Percentiles rank a stretch among this genome's conserved stretches.
These are phyloP conservation scores for Chalara sp. DNA, from an alignment of 2,329 filamentous ascomycete genomes.

Conservation along the genomic window DNA sequence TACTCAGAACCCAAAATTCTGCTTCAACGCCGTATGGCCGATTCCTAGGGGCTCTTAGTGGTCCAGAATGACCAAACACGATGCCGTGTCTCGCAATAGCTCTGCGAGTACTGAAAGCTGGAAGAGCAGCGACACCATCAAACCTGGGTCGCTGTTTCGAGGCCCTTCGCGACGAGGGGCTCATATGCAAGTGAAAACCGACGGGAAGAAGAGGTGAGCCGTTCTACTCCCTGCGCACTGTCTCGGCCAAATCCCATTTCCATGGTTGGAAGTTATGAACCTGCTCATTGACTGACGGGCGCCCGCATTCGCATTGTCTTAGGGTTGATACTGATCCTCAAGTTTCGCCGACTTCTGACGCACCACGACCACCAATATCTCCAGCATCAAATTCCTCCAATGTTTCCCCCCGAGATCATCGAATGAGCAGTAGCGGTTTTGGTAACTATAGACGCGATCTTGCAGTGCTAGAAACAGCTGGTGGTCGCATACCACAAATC, in stretches of 20 bases:
- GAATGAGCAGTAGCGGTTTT: slow-evolving; percentile 48
- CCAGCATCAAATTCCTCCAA: slow-evolving; percentile 22
- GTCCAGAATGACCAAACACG: slow-evolving; percentile 59
- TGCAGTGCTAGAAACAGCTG: slow-evolving; percentile 57
- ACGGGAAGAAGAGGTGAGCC: slow-evolving; percentile 36
- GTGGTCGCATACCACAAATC: slow-evolving; percentile 49
- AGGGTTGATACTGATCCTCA: slow-evolving; percentile 26
- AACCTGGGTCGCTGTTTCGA: slow-evolving; percentile 29
- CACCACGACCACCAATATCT: slow-evolving; percentile 18
- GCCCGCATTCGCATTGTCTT: slow-evolving; percentile 23
- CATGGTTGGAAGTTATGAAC: slow-evolving; percentile 16
- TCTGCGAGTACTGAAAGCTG: slow-evolving; percentile 60
- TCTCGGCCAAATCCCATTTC: background rate
- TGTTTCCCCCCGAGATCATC: slow-evolving; percentile 27
- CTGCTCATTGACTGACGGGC: slow-evolving; percentile 28
- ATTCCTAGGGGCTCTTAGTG: slow-evolving; percentile 18
- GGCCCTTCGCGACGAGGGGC: slow-evolving; percentile 22
- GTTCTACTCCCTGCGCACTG: background rate
- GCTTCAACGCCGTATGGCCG: slow-evolving; percentile 15
- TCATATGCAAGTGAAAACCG: slow-evolving; percentile 47
- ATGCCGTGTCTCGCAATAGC: slow-evolving; percentile 53
- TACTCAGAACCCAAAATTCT: too few species aligned
- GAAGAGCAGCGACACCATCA: slow-evolving; percentile 59
- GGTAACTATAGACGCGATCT: slow-evolving; percentile 67
- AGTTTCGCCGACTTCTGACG: slow-evolving; percentile 25